Evolutionary conservation across 441 rosid genomes (phyloP).

Genomic region (Pelargonium citronellum): DNA sequence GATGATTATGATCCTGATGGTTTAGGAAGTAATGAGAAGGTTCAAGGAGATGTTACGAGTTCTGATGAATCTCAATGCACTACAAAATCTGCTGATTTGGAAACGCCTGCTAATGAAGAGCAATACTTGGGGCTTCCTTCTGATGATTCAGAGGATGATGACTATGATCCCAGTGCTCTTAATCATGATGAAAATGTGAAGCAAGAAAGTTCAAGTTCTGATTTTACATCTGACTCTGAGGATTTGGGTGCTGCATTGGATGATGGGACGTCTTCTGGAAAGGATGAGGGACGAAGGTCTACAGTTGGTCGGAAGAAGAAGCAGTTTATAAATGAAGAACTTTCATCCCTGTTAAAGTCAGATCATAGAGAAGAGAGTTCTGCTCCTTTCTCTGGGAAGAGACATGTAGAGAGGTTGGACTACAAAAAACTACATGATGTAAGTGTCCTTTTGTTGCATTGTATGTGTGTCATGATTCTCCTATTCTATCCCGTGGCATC

Average conservation of each 20-base stretch:
- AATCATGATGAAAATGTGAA: conserved; percentile 35
- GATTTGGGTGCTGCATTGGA: conserved; percentile 38
- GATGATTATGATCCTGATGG: conserved; percentile 65
- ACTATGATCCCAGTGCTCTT: conserved; percentile 63
- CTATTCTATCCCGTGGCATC: not conserved
- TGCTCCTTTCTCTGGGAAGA: conserved; percentile 38
- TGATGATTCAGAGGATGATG: conserved; percentile 90
- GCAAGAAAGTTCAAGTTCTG: conserved; percentile 63
- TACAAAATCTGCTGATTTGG: conserved; percentile 52
- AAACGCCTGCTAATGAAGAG: conserved; percentile 32
- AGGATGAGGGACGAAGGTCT: conserved; percentile 28
- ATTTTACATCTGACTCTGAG: conserved; percentile 73
- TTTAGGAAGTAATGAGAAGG: conserved; percentile 35
- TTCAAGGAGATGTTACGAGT: conserved; percentile 44
- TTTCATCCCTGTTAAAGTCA: conserved; percentile 32
- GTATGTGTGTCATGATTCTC: not conserved
- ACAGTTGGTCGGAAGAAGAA: conserved; percentile 24
- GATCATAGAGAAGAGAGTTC: conserved; percentile 35
- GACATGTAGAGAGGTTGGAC: conserved; percentile 66
- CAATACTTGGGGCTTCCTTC: conserved; percentile 51
- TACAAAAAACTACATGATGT: conserved; percentile 87
- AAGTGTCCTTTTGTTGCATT: conserved; percentile 31
- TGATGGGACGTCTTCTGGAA: conserved; percentile 30
- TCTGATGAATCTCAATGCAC: conserved; percentile 58
- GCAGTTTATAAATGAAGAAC: conserved; percentile 27